Base-by-base conservation (phyloP, 1,139 yeast genomes). In the Nakaseomyces nivariensis region DNA sequence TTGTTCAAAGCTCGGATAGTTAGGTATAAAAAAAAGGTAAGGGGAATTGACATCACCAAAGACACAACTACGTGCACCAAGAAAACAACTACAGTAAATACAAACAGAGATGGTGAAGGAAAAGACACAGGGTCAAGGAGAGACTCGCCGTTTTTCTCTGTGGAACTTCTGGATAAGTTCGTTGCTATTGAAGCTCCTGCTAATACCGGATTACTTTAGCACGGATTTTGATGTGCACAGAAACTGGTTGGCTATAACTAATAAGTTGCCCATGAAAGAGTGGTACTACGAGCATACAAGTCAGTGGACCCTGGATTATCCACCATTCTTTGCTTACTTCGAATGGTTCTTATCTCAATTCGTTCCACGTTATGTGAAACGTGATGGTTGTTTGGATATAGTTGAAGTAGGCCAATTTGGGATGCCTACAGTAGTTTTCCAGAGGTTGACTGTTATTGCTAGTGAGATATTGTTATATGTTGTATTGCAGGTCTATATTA, bases 211-310 rank as follows among this genome's bases (percentile, higher is more conserved):
- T 36, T 65, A 65, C 48, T 63, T 49, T 45, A 65, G 69, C 52
- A 92, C 98, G 0, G 98, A 94, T 64, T 92, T 94, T 61, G 98
- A 92, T 63, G 98, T 94, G 13, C 98, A 92, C 67, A 74, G 98
- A 52, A 92, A 92, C 64, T 92, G 98, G 98, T 75, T 92, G 42
- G 96, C 98, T 0, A 82, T 92, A 45, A 92, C 98, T 3, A 71
- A 81, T 58, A 76, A 75, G n/a, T 68, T 90, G 36, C 97, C 97
- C 0, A 50, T 90, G 13, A 70, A 70, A 10, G 66, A 84, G 51
- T 92, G 99, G 99, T 92, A 92, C 63, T 66, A 74, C 44, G 96
- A 92, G 60, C 69, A 74, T 27, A 89, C 95, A 0, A 84, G 87
- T 40, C 92, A 85, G 63, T 92, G 98, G 97, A 92, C 98, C 0